phyloP scores from a whole-genome alignment of 73 alveolate genomes.

The Tetrahymena elliotti region DNA sequence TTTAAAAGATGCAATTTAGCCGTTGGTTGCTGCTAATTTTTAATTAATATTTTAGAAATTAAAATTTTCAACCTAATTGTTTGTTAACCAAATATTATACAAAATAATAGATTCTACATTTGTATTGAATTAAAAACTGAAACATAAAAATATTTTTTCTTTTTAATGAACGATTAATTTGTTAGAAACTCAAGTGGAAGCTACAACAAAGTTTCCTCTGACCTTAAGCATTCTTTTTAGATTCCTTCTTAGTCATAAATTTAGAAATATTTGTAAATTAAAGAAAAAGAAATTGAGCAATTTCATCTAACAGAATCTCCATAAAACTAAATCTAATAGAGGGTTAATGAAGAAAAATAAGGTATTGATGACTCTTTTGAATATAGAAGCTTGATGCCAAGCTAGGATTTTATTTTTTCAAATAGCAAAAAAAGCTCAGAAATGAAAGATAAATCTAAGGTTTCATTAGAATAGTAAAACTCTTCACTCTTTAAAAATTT shows the following conservation, averaged over 20 bases:
- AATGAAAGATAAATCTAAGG: neutral
- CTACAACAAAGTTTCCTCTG: neutral
- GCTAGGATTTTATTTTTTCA: neutral
- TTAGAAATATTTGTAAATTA: neutral
- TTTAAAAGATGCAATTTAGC: neutral
- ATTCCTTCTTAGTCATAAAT: neutral
- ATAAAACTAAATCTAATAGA: neutral
- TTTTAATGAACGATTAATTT: neutral
- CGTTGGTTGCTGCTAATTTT: neutral
- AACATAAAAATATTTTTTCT: neutral
- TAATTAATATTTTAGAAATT: neutral
- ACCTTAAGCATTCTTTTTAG: neutral
- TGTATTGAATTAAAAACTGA: neutral
- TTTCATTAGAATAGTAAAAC: neutral
- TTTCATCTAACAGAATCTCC: neutral
- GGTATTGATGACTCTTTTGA: neutral
- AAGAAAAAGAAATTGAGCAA: neutral
- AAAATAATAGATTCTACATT: neutral
- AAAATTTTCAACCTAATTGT: neutral
- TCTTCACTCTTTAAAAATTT: neutral
- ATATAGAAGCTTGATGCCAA: neutral
- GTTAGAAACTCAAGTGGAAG: neutral
- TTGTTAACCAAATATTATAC: neutral
- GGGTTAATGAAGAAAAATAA: neutral
- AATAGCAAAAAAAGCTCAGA: neutral